These are phyloP conservation scores for Solanum piurae DNA, from an alignment of 257 asterid species.

Conservation along the genomic window DNA sequence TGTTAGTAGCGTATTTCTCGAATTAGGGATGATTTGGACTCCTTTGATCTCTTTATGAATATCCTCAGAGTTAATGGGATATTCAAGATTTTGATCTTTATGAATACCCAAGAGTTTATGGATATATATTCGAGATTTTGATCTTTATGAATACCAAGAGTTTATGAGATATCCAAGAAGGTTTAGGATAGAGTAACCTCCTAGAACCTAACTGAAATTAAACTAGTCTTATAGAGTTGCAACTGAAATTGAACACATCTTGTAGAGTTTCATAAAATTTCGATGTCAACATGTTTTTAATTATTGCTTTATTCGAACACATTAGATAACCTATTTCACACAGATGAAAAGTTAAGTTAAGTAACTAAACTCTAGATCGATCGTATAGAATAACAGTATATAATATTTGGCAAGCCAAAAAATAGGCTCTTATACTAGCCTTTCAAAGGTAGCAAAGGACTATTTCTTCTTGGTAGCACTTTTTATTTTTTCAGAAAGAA, in stretches of 20 bases:
- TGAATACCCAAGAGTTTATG: not conserved
- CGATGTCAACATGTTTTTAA: not conserved
- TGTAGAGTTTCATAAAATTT: not conserved
- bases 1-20: not conserved
- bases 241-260: not conserved
- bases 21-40: not conserved
- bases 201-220: not conserved
- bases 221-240: not conserved
- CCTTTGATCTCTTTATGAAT: not conserved
- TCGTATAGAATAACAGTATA: not conserved
- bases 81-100: not conserved
- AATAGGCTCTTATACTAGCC: not conserved
- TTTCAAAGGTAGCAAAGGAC: not conserved
- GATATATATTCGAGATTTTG: no score
- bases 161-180: no score
- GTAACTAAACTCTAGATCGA: not conserved
- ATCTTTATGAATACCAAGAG: no score
- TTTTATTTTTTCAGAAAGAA: not conserved
- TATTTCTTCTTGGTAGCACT: not conserved
- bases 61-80: not conserved
- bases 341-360: not conserved
- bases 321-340: not conserved
- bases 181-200: not conserved
- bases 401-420: not conserved
- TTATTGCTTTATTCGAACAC: not conserved